A percentile compares a stretch with the other conserved stretches of the same genome.
phyloP scores from a whole-genome alignment of 805 yeast species.

The Pichia thaimueangensis region DNA sequence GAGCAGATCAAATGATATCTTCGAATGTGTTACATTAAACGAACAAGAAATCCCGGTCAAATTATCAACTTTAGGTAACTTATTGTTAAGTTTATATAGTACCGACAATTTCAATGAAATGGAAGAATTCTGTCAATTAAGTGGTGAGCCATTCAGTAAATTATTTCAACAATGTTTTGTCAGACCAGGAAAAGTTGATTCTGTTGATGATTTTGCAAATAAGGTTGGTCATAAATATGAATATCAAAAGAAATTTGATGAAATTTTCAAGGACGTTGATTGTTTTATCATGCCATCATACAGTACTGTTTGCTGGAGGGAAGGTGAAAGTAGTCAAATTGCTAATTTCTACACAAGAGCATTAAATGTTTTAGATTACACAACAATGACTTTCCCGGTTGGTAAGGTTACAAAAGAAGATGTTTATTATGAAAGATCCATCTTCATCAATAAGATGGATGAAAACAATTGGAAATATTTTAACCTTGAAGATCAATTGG shows the following conservation, averaged over 20 bases:
- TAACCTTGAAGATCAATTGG: conserved; percentile 33
- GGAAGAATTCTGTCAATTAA: conserved; percentile 18
- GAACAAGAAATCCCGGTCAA: conserved; percentile 13
- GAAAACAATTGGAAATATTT: conserved; percentile 33
- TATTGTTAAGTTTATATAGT: conserved; percentile 22
- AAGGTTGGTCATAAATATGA: conserved; percentile 30
- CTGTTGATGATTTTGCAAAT: conserved; percentile 34
- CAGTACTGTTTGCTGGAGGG: conserved; percentile 35
- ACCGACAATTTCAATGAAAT: conserved; percentile 26
- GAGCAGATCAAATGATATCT: conserved; percentile 20
- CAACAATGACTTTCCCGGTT: conserved; percentile 39
- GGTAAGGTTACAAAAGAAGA: conserved; percentile 33
- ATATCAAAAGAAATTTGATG: conserved; percentile 33
- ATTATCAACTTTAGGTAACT: conserved; percentile 25
- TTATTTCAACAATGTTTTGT: conserved; percentile 16
- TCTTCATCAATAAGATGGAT: conserved; percentile 32
- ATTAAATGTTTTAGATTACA: conserved; percentile 49
- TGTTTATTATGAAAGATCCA: conserved; percentile 32
- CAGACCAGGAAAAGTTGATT: conserved; percentile 16
- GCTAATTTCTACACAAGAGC: conserved; percentile 48
- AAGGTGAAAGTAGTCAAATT: conserved; percentile 35
- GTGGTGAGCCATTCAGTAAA: conserved; percentile 28
- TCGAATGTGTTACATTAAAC: conserved; percentile 18
- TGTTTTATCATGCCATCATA: conserved; percentile 44
- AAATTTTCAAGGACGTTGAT: conserved; percentile 39